Evolutionary conservation across 495 filamentous ascomycete species (phyloP), one percentile per base, ranked within the genome.

Genomic region (Bryoglossum gracile): DNA sequence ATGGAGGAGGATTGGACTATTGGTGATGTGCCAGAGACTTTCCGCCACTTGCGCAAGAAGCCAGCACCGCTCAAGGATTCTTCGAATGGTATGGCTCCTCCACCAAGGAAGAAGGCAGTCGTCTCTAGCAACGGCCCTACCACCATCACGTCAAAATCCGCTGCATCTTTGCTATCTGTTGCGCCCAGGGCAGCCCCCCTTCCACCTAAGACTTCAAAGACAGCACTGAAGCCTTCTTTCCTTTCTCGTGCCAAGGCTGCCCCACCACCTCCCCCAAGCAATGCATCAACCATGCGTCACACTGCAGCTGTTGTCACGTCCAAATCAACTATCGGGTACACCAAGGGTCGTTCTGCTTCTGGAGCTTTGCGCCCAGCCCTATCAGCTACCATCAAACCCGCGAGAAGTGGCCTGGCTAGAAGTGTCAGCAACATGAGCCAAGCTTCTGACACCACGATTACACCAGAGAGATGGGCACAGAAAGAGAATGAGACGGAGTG

Each of bases 271-370:
- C 62, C 52, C 28, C 50, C 50, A 56, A 46, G 45, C n/a, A 56
- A 50, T 24, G 30, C 39, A n/a, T 82, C 78, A 8, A 63, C 65
- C 10, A 71, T 80, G 70, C 72, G 77, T 43, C 67, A 78, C 55
- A 67, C 77, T 3, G 79, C 82, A 5, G 83, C 85, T 16, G 72
- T 69, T 5, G 72, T 68, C n/a, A 76, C 73, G 9, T 90, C 89
- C 10, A 76, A 78, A 43, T 84, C 77, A 38, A 94, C 89, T 0
- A 65, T 95, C 22, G 89, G 89, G 5, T 91, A 89, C 60, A 80
- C 78, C 43, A 86, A 83, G 59, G 87, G 89, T 22, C 75, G 88
- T 13, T 73, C 71, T 13, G 74, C 81, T 11, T 82, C 82, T 1
- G 62, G 63, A 4, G 59, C 61, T 4, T 57, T 74, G 10, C 57